Evolutionary conservation across 257 asterid species (phyloP).

Genomic region (Ballota nigra): DNA sequence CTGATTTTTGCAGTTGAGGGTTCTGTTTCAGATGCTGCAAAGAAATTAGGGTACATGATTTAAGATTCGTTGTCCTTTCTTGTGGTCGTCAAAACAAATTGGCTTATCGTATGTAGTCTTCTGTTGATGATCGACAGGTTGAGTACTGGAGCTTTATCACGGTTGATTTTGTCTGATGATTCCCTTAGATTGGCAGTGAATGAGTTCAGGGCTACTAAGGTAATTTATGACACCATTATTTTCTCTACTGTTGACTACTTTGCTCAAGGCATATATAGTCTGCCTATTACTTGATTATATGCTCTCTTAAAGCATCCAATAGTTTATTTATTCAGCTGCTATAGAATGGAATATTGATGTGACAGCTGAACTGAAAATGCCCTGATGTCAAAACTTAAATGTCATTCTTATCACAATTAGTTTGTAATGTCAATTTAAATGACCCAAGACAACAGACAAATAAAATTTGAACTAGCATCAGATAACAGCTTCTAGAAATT

Average conservation of each 20-base stretch:
- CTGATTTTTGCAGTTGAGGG: slow-evolving; percentile 79
- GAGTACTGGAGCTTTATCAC: slow-evolving; percentile 93
- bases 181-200: slow-evolving; percentile 83
- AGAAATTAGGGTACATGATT: slow-evolving; percentile 67
- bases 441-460: not conserved
- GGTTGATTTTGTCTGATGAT: slow-evolving; percentile 87
- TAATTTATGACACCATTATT: slow-evolving; percentile 20
- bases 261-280: not conserved
- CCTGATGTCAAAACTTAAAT: not conserved
- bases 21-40: slow-evolving; percentile 84
- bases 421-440: not conserved
- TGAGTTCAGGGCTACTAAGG: slow-evolving; percentile 79
- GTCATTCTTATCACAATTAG: not conserved
- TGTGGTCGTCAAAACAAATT: slow-evolving; percentile 7
- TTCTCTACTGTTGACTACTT: not conserved
- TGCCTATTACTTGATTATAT: not conserved
- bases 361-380: not conserved
- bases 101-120: slow-evolving; percentile 2
- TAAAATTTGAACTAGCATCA: too few relatives aligned
- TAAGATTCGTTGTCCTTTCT: not conserved
- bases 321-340: slow-evolving; percentile 1
- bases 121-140: slow-evolving; percentile 43
- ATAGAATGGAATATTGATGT: slow-evolving; percentile 17
- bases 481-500: too few relatives aligned
- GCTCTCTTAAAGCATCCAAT: not conserved